A percentile compares a stretch with the other conserved stretches of the same genome.
Evolutionary conservation across 306 rosid species (phyloP).

Genomic region (Medicago ruthenica): DNA sequence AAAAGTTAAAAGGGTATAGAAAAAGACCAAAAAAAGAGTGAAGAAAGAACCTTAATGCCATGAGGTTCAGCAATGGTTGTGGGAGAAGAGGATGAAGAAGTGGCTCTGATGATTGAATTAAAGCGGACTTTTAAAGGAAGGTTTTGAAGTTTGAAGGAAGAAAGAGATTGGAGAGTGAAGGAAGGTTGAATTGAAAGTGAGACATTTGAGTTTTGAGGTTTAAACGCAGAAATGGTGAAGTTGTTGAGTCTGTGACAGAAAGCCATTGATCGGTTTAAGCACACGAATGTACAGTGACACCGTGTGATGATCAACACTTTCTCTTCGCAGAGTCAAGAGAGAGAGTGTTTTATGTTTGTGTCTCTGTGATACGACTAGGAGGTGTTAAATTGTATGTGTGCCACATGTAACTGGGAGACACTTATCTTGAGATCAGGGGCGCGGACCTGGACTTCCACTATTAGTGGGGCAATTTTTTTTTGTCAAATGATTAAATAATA

Average conservation of each 20-base stretch:
- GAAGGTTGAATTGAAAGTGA: slow-evolving; percentile 46
- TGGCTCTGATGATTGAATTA: slow-evolving; percentile 51
- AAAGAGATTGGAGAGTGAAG: slow-evolving; percentile 36
- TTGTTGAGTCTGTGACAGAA: slow-evolving; percentile 40
- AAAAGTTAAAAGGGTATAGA: not conserved
- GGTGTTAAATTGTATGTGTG: slow-evolving; percentile 38
- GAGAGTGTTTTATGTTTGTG: not conserved
- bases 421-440: slow-evolving; percentile 49
- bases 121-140: slow-evolving; percentile 49
- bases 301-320: not conserved
- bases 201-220: slow-evolving; percentile 46
- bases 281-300: not conserved
- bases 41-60: slow-evolving; percentile 69
- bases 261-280: slow-evolving; percentile 51
- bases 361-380: not conserved
- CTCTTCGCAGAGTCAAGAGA: not conserved
- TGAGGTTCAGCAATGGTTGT: slow-evolving; percentile 62
- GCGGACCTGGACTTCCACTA: too few species aligned
- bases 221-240: slow-evolving; percentile 47
- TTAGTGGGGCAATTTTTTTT: too few species aligned
- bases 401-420: slow-evolving; percentile 51
- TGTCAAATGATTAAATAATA: too few species aligned
- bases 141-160: slow-evolving; percentile 47
- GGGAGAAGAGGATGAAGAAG: slow-evolving; percentile 64
- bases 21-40: not conserved